phyloP scores from a whole-genome alignment of 768 basidiomycete species.

The Leucosporidium yakuticum region DNA sequence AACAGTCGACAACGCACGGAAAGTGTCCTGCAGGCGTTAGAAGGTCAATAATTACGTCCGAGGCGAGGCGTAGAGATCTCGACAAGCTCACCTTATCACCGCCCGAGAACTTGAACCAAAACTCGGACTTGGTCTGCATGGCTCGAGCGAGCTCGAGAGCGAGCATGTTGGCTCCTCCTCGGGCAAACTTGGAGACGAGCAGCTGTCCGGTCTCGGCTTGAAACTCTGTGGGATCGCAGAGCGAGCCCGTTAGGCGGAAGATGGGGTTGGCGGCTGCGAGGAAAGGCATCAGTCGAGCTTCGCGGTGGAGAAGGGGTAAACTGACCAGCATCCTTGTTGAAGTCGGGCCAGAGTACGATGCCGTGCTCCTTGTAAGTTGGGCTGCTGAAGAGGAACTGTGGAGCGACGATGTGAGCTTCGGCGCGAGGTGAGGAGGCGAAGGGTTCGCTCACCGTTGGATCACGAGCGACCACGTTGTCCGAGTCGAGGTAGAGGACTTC shows the following conservation, averaged over 20 bases:
- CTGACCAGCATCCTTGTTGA: slow-evolving; percentile 45
- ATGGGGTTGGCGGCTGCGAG: slow-evolving; percentile 46
- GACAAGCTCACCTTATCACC: slow-evolving; percentile 47
- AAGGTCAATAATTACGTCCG: background rate
- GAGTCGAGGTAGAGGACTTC: slow-evolving; percentile 47
- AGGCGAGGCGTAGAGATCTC: slow-evolving; percentile 10
- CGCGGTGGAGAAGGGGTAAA: background rate
- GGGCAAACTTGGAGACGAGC: slow-evolving; percentile 47
- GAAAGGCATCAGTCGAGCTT: background rate
- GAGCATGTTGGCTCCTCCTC: slow-evolving; percentile 46
- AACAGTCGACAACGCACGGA: background rate
- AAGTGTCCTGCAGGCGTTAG: background rate
- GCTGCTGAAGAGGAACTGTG: slow-evolving; percentile 43
- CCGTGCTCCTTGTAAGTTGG: slow-evolving; percentile 40
- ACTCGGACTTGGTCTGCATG: slow-evolving; percentile 45
- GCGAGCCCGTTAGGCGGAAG: slow-evolving; percentile 45
- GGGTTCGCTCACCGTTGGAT: slow-evolving; percentile 37
- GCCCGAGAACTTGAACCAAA: slow-evolving; percentile 45
- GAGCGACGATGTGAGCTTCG: background rate
- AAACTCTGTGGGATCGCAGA: slow-evolving; percentile 43
- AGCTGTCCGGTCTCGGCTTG: slow-evolving; percentile 46
- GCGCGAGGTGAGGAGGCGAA: too few species aligned
- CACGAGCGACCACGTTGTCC: slow-evolving; percentile 46
- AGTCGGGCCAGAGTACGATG: slow-evolving; percentile 49
- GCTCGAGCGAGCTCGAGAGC: slow-evolving; percentile 44